phyloP scores from a whole-genome alignment of 805 yeast genomes.

The Lachancea thermotolerans region DNA sequence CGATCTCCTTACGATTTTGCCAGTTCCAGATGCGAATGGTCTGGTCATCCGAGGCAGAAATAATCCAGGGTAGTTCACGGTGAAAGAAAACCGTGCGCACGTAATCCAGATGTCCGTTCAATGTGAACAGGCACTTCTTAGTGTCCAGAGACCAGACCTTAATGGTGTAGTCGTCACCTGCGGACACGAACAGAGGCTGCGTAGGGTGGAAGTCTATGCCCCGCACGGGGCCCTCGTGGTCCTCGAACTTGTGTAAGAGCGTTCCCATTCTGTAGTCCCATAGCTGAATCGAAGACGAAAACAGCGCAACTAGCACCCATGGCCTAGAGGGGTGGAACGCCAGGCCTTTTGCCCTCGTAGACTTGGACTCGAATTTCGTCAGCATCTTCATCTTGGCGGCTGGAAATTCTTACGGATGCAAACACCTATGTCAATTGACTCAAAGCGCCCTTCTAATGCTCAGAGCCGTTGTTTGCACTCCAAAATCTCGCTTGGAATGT shows the following conservation, averaged over 20 bases:
- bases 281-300: constrained; percentile 95
- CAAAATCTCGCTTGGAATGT: not conserved
- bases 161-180: constrained; percentile 94
- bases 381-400: constrained; percentile 68
- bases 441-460: not conserved
- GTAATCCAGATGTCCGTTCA: constrained; percentile 91
- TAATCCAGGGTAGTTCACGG: constrained; percentile 94
- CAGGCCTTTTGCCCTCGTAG: constrained; percentile 94
- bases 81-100: constrained; percentile 93
- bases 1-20: constrained; percentile 97
- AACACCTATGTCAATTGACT: not conserved
- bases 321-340: constrained; percentile 94
- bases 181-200: constrained; percentile 93
- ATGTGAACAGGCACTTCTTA: constrained; percentile 84
- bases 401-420: not conserved
- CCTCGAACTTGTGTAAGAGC: constrained; percentile 90
- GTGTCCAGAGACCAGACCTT: constrained; percentile 95
- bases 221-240: constrained; percentile 97
- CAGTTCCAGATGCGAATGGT: constrained; percentile 99
- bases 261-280: constrained; percentile 99
- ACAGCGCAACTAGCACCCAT: constrained; percentile 91
- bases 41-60: constrained; percentile 95
- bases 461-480: not conserved
- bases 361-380: constrained; percentile 91
- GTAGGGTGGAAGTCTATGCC: constrained; percentile 95